Percentiles rank a stretch among this genome's conserved stretches.
phyloP scores from a whole-genome alignment of 352 stramenopile genomes.

The Proteromonas lacertae region DNA sequence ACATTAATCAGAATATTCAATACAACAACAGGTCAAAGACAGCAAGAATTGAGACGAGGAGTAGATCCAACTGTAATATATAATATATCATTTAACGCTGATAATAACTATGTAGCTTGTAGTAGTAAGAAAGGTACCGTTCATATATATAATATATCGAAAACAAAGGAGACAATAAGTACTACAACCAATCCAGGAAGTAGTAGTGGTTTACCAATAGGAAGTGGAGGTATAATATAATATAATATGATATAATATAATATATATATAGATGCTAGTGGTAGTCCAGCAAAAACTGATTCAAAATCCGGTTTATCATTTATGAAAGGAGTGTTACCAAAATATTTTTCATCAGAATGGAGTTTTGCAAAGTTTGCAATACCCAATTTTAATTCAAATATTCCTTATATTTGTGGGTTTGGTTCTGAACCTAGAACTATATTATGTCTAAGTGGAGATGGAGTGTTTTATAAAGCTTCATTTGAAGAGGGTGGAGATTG shows the following conservation, averaged over 20 bases:
- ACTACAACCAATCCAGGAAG: background rate
- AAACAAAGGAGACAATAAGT: background rate
- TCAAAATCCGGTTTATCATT: slow-evolving; percentile 6
- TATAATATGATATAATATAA: slow-evolving; percentile 2
- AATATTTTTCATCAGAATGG: slow-evolving; percentile 67
- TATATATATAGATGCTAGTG: too few species aligned
- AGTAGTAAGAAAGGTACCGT: slow-evolving; percentile 81
- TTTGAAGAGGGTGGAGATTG: slow-evolving; percentile 11
- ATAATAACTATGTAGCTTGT: slow-evolving; percentile 58
- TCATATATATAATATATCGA: slow-evolving; percentile 43
- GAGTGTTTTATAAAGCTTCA: slow-evolving; percentile 6
- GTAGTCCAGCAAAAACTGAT: too few species aligned
- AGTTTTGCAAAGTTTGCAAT: slow-evolving; percentile 56
- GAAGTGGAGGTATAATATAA: background rate
- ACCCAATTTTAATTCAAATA: too few species aligned
- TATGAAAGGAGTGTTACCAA: slow-evolving; percentile 16
- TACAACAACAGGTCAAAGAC: slow-evolving; percentile 52
- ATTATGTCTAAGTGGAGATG: slow-evolving; percentile 10
- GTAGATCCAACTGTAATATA: slow-evolving; percentile 80
- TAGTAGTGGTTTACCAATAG: background rate
- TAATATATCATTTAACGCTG: slow-evolving; percentile 75
- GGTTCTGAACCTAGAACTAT: too few species aligned
- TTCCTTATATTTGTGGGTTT: too few species aligned
- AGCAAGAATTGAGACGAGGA: slow-evolving; percentile 59
- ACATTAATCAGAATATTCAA: slow-evolving; percentile 90